Conservation (phyloP, 345 rosid genomes). For the Melastoma malabathricum region DNA sequence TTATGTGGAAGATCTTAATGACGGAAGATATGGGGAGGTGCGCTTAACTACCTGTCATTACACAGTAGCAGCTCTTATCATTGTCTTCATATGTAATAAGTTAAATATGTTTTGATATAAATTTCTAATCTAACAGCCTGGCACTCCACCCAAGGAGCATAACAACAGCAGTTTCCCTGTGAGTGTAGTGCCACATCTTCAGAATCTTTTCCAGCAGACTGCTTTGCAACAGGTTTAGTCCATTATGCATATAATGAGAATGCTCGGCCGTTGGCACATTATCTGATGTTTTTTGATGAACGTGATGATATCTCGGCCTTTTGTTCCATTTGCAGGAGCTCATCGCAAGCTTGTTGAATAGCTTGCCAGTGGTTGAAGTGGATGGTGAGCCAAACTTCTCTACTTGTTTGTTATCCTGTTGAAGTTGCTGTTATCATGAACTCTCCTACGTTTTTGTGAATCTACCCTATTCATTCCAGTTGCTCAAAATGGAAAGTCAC, state of each 20-base stretch:
- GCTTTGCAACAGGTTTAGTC: slow-evolving; percentile 69
- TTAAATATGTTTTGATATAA: too few species aligned
- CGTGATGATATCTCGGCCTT: background rate
- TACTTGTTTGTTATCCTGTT: background rate
- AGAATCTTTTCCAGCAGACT: slow-evolving; percentile 79
- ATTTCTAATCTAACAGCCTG: slow-evolving; percentile 31
- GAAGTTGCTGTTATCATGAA: too few species aligned
- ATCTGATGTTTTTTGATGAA: background rate
- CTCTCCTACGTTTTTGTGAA: background rate
- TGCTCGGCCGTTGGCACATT: too few species aligned
- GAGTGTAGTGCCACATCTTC: slow-evolving; percentile 61
- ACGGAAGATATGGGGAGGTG: too few species aligned
- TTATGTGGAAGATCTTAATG: too few species aligned
- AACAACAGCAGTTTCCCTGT: slow-evolving; percentile 25
- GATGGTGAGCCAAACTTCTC: slow-evolving; percentile 46
- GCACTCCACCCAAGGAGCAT: slow-evolving; percentile 44
- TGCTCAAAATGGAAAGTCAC: slow-evolving; percentile 76
- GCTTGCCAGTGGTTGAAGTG: slow-evolving; percentile 50
- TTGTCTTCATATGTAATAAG: too few species aligned
- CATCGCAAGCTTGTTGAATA: slow-evolving; percentile 46
- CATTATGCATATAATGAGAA: too few species aligned
- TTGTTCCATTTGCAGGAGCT: slow-evolving; percentile 51
- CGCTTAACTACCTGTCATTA: too few species aligned
- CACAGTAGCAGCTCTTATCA: too few species aligned
- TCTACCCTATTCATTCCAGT: slow-evolving; percentile 24